Evolutionary conservation across 2,329 filamentous ascomycete species (phyloP).

Genomic region (Rutstroemia sp.): DNA sequence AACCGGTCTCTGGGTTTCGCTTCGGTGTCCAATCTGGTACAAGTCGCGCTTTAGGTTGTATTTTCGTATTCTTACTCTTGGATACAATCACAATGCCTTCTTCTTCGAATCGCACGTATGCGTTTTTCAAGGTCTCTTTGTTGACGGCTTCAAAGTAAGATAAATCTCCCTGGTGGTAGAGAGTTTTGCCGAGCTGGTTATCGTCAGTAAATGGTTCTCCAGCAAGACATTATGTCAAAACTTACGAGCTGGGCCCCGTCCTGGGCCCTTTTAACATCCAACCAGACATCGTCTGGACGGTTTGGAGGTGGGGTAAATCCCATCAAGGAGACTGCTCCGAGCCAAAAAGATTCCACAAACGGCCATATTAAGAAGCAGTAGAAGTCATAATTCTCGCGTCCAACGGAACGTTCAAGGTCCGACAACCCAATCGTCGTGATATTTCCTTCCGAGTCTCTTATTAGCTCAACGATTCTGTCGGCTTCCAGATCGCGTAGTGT

Average conservation of each 20-base stretch:
- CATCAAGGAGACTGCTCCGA: conserved; percentile 81
- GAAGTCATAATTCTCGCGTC: conserved; percentile 94
- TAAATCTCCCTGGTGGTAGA: conserved; percentile 95
- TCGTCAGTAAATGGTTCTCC: conserved; percentile 16
- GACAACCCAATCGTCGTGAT: conserved; percentile 68
- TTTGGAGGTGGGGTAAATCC: conserved; percentile 68
- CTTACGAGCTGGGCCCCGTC: conserved; percentile 72
- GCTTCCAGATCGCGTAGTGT: conserved; percentile 71
- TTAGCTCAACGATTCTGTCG: conserved; percentile 68
- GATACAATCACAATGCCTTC: conserved; percentile 79
- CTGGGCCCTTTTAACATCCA: conserved; percentile 71
- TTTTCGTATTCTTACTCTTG: conserved; percentile 56
- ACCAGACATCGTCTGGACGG: conserved; percentile 56
- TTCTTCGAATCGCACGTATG: conserved; percentile 79
- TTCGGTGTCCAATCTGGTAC: conserved; percentile 67
- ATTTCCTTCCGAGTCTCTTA: conserved; percentile 45
- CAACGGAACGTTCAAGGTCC: conserved; percentile 65
- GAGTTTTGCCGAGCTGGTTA: conserved; percentile 75
- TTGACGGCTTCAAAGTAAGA: conserved; percentile 98
- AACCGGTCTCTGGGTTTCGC: conserved; percentile 53
- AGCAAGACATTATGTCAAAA: conserved; percentile 8
- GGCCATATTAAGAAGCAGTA: conserved; percentile 99
- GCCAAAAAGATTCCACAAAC: conserved; percentile 91
- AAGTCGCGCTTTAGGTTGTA: conserved; percentile 57
- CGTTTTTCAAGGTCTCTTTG: conserved; percentile 94